Conservation (phyloP, 495 filamentous ascomycete genomes). For the Clavariopsis aquatica region DNA sequence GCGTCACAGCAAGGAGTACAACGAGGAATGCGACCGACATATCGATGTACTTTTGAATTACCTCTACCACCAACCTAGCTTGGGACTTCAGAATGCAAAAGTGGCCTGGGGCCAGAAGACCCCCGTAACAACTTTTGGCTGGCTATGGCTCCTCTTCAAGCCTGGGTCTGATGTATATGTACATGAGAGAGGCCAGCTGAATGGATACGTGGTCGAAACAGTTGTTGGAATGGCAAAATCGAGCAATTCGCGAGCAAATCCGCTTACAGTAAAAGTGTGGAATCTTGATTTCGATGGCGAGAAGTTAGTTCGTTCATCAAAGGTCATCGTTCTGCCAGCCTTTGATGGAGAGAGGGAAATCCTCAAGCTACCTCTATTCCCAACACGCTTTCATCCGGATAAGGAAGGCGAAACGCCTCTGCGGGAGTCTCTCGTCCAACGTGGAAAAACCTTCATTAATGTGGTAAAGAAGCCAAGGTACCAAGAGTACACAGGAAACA, state of each 20-base stretch:
- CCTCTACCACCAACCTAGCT: constrained; percentile 1
- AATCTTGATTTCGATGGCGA: constrained; percentile 16
- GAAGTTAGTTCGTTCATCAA: not conserved
- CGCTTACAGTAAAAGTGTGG: not conserved
- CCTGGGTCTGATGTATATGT: constrained; percentile 31
- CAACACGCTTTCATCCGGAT: constrained; percentile 25
- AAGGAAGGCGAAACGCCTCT: constrained; percentile 17
- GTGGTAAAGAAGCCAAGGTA: constrained; percentile 2
- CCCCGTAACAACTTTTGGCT: constrained; percentile 34
- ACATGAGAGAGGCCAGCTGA: not conserved
- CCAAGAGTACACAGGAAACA: constrained; percentile 7
- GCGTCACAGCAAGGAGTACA: constrained; percentile 4
- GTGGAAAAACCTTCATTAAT: constrained; percentile 16
- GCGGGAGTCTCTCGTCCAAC: constrained; percentile 20
- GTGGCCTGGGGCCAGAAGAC: constrained; percentile 9
- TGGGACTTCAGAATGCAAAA: not conserved
- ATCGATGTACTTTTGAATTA: constrained; percentile 12
- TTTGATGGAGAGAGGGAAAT: constrained; percentile 32
- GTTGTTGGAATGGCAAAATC: not conserved
- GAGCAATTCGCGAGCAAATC: not conserved
- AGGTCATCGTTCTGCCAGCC: not conserved
- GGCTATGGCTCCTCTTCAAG: constrained; percentile 38
- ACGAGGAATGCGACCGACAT: constrained; percentile 2
- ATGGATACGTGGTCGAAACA: constrained; percentile 10
- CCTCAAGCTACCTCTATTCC: constrained; percentile 25